These are phyloP conservation scores for Trichoderma aggressivum DNA, from an alignment of 2,329 filamentous ascomycete genomes.

Conservation along the genomic window DNA sequence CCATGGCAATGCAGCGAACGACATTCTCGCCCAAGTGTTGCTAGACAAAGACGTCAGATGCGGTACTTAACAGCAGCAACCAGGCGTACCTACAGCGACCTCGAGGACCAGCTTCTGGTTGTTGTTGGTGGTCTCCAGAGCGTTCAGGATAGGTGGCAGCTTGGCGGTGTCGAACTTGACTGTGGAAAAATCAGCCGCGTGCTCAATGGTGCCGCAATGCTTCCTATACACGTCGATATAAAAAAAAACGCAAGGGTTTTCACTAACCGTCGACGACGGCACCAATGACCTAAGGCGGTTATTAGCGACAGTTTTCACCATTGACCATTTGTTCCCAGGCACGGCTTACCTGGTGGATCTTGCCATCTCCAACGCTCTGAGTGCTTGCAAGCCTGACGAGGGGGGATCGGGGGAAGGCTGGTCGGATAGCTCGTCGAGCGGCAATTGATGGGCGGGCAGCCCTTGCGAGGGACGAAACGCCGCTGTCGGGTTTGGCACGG, in stretches of 20 bases:
- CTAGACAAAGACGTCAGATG: conserved; percentile 51
- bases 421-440: conserved; percentile 57
- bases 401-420: conserved; percentile 53
- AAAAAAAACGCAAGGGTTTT: conserved; percentile 20
- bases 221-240: background rate
- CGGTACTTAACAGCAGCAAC: conserved; percentile 8
- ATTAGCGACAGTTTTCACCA: conserved; percentile 33
- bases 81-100: conserved; percentile 72
- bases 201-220: background rate
- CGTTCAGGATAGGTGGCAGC: conserved; percentile 96
- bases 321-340: conserved; percentile 9
- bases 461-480: conserved; percentile 63
- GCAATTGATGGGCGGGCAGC: conserved; percentile 60
- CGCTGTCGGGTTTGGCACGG: conserved; percentile 46
- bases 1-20: conserved; percentile 99
- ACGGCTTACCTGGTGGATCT: conserved; percentile 63
- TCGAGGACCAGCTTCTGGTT: conserved; percentile 94
- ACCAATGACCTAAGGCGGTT: conserved; percentile 87
- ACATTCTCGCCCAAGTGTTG: conserved; percentile 99
- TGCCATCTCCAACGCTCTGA: conserved; percentile 57
- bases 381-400: conserved; percentile 59
- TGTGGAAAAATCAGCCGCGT: conserved; percentile 42
- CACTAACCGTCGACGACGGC: conserved; percentile 95
- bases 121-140: conserved; percentile 85
- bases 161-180: conserved; percentile 96